Conservation (phyloP, 805 yeast species). For the Saccharomycopsis microspora region DNA sequence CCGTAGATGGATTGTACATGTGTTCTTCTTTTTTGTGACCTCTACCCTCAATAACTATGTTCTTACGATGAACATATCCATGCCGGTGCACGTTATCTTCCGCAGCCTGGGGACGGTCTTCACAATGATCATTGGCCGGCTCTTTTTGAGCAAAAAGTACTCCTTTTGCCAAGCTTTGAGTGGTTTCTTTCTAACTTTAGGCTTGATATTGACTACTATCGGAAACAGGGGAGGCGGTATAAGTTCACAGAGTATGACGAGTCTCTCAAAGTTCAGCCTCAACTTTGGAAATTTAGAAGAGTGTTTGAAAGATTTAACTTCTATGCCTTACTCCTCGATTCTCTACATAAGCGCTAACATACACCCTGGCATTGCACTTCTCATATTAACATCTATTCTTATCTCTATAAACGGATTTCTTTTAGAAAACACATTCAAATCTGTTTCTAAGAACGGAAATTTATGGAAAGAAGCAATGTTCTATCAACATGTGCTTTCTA, state of each 20-base stretch:
- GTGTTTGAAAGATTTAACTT: slow-evolving; percentile 31
- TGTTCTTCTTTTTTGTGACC: slow-evolving; percentile 37
- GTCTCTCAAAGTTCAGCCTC: neutral
- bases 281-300: slow-evolving; percentile 23
- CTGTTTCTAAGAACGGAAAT: slow-evolving; percentile 25
- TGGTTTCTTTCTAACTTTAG: slow-evolving; percentile 40
- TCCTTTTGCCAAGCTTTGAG: slow-evolving; percentile 34
- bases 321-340: slow-evolving; percentile 33
- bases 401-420: slow-evolving; percentile 44
- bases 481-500: too few relatives aligned
- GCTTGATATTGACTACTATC: slow-evolving; percentile 35
- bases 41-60: slow-evolving; percentile 48
- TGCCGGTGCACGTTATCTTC: slow-evolving; percentile 58
- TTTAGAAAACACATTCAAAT: too few relatives aligned
- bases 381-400: slow-evolving; percentile 48
- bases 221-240: slow-evolving; percentile 5
- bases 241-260: neutral
- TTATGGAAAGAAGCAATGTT: neutral
- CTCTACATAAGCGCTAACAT: too few relatives aligned
- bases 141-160: slow-evolving; percentile 36
- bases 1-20: slow-evolving; percentile 32
- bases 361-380: slow-evolving; percentile 43
- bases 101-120: slow-evolving; percentile 54
- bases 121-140: slow-evolving; percentile 45
- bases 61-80: slow-evolving; percentile 43